These are phyloP conservation scores for Paragyromitra xinjiangensis DNA, from an alignment of 495 filamentous ascomycete genomes.

Conservation along the genomic window DNA sequence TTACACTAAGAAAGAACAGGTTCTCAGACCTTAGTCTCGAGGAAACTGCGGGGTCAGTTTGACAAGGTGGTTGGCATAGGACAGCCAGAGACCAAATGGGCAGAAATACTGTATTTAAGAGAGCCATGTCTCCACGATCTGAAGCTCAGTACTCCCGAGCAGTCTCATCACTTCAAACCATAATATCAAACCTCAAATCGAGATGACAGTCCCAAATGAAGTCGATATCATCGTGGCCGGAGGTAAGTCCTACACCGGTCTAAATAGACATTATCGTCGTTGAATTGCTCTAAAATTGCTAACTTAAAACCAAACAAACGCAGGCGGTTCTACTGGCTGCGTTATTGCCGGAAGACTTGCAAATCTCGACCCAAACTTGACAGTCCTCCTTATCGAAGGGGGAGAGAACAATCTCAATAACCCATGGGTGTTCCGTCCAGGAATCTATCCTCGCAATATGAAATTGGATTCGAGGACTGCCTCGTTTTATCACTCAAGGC, in stretches of 20 bases:
- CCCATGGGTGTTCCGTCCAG: conserved; percentile 81
- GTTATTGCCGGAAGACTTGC: conserved; percentile 82
- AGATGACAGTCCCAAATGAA: conserved; percentile 69
- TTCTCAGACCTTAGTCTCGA: background rate
- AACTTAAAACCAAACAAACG: conserved; percentile 2
- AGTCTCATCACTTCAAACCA: conserved; percentile 4
- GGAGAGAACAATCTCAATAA: conserved; percentile 85
- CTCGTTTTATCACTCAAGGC: conserved; percentile 80
- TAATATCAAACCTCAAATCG: background rate
- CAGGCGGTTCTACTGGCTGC: conserved; percentile 71
- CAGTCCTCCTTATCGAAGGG: conserved; percentile 79
- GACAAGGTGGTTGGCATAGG: background rate
- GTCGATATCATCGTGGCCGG: conserved; percentile 87
- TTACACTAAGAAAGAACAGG: background rate
- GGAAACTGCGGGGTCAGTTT: background rate
- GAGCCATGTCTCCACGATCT: background rate
- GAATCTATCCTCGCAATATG: conserved; percentile 82
- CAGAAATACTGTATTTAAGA: conserved; percentile 27
- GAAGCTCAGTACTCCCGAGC: conserved; percentile 13
- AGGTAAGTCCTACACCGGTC: conserved; percentile 60
- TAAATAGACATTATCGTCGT: background rate
- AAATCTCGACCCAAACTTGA: conserved; percentile 81
- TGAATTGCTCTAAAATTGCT: background rate
- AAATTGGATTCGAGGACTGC: conserved; percentile 87
- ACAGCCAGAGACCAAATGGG: background rate